A percentile compares a stretch with the other conserved stretches of the same genome.
Conservation (phyloP, 108 stramenopile species). For the Nitzschia inconspicua region DNA sequence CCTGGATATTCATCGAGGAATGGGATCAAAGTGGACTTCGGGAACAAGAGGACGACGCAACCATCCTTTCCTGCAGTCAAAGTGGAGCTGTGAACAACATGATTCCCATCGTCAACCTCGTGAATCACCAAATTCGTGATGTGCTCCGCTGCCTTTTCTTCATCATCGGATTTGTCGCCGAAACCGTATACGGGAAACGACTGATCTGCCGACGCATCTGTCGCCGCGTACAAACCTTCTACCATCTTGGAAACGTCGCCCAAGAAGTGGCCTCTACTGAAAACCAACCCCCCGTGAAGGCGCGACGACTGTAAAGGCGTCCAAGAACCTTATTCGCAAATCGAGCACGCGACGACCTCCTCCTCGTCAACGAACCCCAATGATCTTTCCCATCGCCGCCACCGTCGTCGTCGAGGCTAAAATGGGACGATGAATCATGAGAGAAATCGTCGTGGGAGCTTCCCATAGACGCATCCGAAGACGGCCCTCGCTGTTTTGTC, state of each 20-base stretch:
- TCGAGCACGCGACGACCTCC: slow-evolving; percentile 58
- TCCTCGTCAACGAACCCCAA: slow-evolving; percentile 21
- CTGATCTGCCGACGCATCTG: slow-evolving; percentile 11
- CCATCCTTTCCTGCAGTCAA: slow-evolving; percentile 86
- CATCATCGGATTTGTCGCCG: slow-evolving; percentile 40
- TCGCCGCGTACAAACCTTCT: slow-evolving; percentile 51
- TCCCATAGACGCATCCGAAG: slow-evolving; percentile 15
- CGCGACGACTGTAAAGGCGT: slow-evolving; percentile 69
- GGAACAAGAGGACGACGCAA: slow-evolving; percentile 76
- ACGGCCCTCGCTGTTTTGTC: not conserved
- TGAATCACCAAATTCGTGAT: slow-evolving; percentile 48
- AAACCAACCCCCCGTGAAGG: slow-evolving; percentile 80
- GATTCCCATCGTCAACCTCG: slow-evolving; percentile 35
- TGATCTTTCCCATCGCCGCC: slow-evolving; percentile 18
- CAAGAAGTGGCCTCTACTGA: slow-evolving; percentile 84
- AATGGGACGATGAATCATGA: slow-evolving; percentile 19
- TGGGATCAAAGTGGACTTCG: slow-evolving; percentile 61
- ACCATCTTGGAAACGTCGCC: slow-evolving; percentile 89
- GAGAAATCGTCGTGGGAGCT: slow-evolving; percentile 28
- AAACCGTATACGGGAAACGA: slow-evolving; percentile 34
- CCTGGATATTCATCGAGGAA: slow-evolving; percentile 85
- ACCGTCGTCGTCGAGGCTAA: slow-evolving; percentile 18
- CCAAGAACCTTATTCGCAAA: slow-evolving; percentile 84
- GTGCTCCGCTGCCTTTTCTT: slow-evolving; percentile 16
- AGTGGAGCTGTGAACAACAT: slow-evolving; percentile 71